Conservation (phyloP, 139 green algal genomes). For the Pleodorina starrii region DNA sequence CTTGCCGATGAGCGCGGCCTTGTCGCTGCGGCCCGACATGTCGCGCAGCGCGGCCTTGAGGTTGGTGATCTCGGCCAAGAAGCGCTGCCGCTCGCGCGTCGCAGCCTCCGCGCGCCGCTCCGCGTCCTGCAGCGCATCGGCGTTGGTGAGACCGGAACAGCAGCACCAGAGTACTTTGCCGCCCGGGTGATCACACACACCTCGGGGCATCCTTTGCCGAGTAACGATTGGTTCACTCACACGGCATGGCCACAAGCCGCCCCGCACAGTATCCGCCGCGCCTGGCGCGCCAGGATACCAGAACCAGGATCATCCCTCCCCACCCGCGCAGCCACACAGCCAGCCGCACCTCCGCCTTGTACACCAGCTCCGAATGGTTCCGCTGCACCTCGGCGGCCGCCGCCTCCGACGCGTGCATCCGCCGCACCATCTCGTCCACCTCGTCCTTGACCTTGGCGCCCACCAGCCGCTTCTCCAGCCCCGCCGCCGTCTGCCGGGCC, state of each 20-base stretch:
- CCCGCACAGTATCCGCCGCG: no score
- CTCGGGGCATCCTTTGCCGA: no score
- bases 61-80: slow-evolving; percentile 72
- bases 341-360: slow-evolving; percentile 53
- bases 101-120: slow-evolving; percentile 57
- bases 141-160: no score
- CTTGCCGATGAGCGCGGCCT: slow-evolving; percentile 62
- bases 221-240: no score
- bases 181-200: no score
- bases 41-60: slow-evolving; percentile 68
- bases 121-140: slow-evolving; percentile 61
- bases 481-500: slow-evolving; percentile 34
- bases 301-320: no score
- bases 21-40: slow-evolving; percentile 56
- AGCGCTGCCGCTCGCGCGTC: slow-evolving; percentile 48
- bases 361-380: slow-evolving; percentile 37
- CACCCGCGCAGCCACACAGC: no score
- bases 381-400: slow-evolving; percentile 40
- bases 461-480: slow-evolving; percentile 58
- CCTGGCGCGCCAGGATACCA: no score
- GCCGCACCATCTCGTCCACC: slow-evolving; percentile 60
- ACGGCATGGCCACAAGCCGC: no score
- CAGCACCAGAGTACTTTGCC: no score
- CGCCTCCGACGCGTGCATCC: slow-evolving; percentile 61
- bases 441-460: slow-evolving; percentile 61